Evolutionary conservation across 2,329 filamentous ascomycete genomes (phyloP), one percentile per base, ranked within the genome.

Genomic region (Microsporum ferrugineum): DNA sequence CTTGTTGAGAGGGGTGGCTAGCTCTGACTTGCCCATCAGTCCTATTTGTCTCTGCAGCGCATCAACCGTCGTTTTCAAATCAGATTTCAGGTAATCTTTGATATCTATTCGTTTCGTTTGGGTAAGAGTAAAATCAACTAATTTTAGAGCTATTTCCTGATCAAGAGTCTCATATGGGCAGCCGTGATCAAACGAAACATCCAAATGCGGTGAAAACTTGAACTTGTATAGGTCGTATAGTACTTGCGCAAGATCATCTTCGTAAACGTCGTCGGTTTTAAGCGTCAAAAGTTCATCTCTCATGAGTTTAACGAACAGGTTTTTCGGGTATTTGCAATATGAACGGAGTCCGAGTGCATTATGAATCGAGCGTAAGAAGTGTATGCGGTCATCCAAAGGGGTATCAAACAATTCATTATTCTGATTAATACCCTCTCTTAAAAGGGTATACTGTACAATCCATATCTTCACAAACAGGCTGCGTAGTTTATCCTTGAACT

Each of bases 1-100:
- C 61, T 89, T 81, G 72, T 99, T 99, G 71, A 94, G 87, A n/a
- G 87, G 82, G 74, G 95, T 86, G 63, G 91, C 85, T 3, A 89
- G 84, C 1, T 87, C 88, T 10, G 87, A 84, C 71, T 91, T 96
- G 33, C 87, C 84, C 60, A 83, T 82, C 17, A 78, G 75, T 1
- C 89, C 90, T 60, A 97, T 87, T 3, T 89, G 87, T 66, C 89
- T 86, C 71, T 97, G 91, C 75, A 99, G 89, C 66, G 91, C 91
- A 62, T 99, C 94, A 62, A 99, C 94, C 0, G 91, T 90, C 14
- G 81, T 84, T 71, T 92, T 95, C 60, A 99, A 79, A 61, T 97
- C 90, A 14, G 91, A 94, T 72, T 95, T 97, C 14, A 91, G 83
- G 17, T 97, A 77, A 66, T 97, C 94, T 68, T 92, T 95, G 77